phyloP scores from a whole-genome alignment of 2,329 filamentous ascomycete species.

The Epichloe sp. region DNA sequence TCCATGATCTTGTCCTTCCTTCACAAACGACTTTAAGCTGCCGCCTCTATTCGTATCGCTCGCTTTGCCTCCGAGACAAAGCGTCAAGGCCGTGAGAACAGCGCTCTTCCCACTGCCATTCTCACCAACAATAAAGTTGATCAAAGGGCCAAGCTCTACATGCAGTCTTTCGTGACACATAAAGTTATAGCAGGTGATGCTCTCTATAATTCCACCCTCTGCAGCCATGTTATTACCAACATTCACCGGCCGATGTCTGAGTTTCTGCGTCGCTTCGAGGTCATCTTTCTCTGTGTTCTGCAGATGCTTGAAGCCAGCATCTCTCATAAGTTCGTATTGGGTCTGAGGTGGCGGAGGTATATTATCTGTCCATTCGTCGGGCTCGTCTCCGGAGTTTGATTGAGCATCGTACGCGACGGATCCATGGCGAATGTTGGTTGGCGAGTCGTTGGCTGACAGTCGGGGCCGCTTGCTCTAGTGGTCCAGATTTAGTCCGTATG shows the following conservation, averaged over 20 bases:
- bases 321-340: slow-evolving; percentile 49
- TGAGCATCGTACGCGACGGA: neutral
- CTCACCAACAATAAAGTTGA: slow-evolving; percentile 96
- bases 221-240: slow-evolving; percentile 59
- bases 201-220: slow-evolving; percentile 77
- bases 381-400: slow-evolving; percentile 2
- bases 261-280: slow-evolving; percentile 49
- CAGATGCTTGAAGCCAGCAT: slow-evolving; percentile 45
- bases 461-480: slow-evolving; percentile 13
- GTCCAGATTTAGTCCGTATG: neutral
- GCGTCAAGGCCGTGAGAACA: slow-evolving; percentile 78
- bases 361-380: neutral
- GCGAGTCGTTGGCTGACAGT: neutral
- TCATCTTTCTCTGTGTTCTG: slow-evolving; percentile 46
- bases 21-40: slow-evolving; percentile 81
- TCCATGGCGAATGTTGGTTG: neutral
- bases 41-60: slow-evolving; percentile 84
- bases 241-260: slow-evolving; percentile 35
- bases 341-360: slow-evolving; percentile 30
- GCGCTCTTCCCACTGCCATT: slow-evolving; percentile 98
- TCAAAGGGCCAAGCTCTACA: slow-evolving; percentile 77
- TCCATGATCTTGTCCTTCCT: slow-evolving; percentile 68
- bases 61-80: slow-evolving; percentile 92
- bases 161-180: slow-evolving; percentile 85
- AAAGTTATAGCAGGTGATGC: slow-evolving; percentile 80